Base-by-base conservation (phyloP, 2,329 filamentous ascomycete species). In the Exserohilum turcica region DNA sequence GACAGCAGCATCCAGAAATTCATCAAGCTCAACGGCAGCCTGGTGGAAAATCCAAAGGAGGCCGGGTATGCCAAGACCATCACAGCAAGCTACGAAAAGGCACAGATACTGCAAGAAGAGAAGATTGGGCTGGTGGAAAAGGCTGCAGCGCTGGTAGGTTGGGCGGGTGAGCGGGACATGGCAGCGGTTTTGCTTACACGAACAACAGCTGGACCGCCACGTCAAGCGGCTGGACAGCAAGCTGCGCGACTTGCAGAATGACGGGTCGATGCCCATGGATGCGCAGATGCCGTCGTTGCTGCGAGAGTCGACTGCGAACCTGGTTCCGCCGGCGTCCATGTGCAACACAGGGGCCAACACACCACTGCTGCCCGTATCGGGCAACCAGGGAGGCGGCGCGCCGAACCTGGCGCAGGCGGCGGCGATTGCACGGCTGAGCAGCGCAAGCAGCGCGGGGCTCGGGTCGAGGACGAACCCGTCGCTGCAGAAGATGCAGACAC, bases 1-100 rank as follows among this genome's bases (percentile, higher is more conserved):
- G 90, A 95, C 68, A 82, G 76, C 47, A 86, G 86, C 67, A 85
- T 94, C 35, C 90, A 95, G 70, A 91, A 89, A 75, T 92, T 86
- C 80, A 90, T 93, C 72, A 90, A 89, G 66, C 77, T 83, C 15
- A 88, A 93, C 63, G 88, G 89, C 59, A 90, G 88, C 66, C 85
- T 90, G 65, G 81, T 86, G 45, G 79, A 82, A 28, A 91, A 93
- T 65, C 88, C 90, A 0, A 90, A 90, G 67, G 90, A 95, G 76
- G 86, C 89, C 10, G 74, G 80, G 12, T 82, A 90, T 66, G 82
- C 84, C 47, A 83, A 85, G 42, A 82, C 83, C 47, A 88, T 93
- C 61, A 76, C 80, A 48, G 85, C 90, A 56, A 86, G 86, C 66
- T 93, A 83, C 66, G 82, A 83, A 56, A 84, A 82, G 61, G 88